Percentiles rank a stretch among this genome's conserved stretches.
These are phyloP conservation scores for Tolypocladium ovalisporum DNA, from an alignment of 2,329 filamentous ascomycete genomes.

Conservation along the genomic window DNA sequence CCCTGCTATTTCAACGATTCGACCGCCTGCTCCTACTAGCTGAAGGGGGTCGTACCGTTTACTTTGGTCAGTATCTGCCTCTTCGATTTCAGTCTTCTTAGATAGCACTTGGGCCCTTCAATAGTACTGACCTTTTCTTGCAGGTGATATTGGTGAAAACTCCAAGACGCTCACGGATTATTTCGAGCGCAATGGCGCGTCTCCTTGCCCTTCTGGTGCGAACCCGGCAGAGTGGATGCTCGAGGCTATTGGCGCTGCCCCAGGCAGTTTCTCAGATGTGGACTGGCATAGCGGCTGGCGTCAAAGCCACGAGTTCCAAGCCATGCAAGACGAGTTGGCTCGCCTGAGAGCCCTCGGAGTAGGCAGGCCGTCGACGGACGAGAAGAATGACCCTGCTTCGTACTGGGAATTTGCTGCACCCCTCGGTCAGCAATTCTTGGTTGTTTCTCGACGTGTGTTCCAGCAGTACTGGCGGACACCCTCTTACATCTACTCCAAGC, in stretches of 20 bases:
- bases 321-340: not conserved
- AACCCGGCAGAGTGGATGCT: conserved; percentile 63
- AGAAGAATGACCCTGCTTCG: not conserved
- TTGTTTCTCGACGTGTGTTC: conserved; percentile 56
- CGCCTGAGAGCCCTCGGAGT: not conserved
- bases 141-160: conserved; percentile 11
- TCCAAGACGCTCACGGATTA: conserved; percentile 32
- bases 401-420: not conserved
- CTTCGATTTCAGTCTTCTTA: too few relatives aligned
- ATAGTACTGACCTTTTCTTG: too few relatives aligned
- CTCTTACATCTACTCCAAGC: conserved; percentile 64
- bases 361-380: not conserved
- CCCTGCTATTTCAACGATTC: conserved; percentile 31
- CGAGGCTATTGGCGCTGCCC: conserved; percentile 26
- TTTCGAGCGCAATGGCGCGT: conserved; percentile 51
- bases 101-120: too few relatives aligned
- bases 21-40: conserved; percentile 46
- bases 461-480: conserved; percentile 72
- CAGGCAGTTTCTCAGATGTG: conserved; percentile 16
- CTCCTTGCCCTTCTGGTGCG: conserved; percentile 37
- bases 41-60: conserved; percentile 29
- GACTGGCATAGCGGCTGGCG: not conserved
- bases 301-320: not conserved
- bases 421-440: conserved; percentile 39
- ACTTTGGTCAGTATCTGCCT: conserved; percentile 12